A percentile compares a stretch with the other conserved stretches of the same genome.
Conservation (phyloP, 2,329 filamentous ascomycete genomes). For the Diplodia corticola region DNA sequence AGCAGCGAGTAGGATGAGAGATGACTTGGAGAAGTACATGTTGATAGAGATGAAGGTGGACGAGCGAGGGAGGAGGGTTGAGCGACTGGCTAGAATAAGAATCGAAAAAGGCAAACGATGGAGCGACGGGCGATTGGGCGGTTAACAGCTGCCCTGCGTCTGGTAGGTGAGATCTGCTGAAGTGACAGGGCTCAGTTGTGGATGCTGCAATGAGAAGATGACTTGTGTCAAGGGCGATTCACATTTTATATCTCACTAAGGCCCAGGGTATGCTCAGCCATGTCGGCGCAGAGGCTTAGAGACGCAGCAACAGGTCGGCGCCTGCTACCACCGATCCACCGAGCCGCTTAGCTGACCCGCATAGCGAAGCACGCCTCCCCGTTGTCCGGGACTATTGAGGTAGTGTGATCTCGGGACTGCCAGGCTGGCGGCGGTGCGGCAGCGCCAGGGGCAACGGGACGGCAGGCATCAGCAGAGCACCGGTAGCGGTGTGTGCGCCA, state of each 20-base stretch:
- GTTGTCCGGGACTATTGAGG: background rate
- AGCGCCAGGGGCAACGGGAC: constrained; percentile 2
- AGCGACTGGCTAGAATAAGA: background rate
- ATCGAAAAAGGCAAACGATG: background rate
- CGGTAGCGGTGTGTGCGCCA: background rate
- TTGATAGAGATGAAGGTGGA: background rate
- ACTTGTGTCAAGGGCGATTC: background rate
- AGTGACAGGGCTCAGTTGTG: background rate
- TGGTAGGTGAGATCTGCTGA: background rate
- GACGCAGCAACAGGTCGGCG: constrained; percentile 2
- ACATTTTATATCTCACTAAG: constrained; percentile 9
- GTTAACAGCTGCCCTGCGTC: background rate
- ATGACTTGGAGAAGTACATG: constrained; percentile 15
- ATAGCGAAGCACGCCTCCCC: background rate
- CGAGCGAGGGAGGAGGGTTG: background rate
- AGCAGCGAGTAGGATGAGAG: background rate
- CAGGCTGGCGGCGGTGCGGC: background rate
- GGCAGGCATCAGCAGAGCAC: background rate
- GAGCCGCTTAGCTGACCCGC: constrained; percentile 13
- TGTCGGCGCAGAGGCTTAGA: background rate
- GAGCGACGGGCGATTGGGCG: background rate
- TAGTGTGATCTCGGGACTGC: constrained; percentile 19
- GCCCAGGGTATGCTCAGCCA: constrained; percentile 13
- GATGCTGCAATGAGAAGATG: constrained; percentile 4
- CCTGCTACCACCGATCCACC: constrained; percentile 1